Base-by-base conservation (phyloP, 2,329 filamentous ascomycete genomes). In the Colletotrichum liaoningense region DNA sequence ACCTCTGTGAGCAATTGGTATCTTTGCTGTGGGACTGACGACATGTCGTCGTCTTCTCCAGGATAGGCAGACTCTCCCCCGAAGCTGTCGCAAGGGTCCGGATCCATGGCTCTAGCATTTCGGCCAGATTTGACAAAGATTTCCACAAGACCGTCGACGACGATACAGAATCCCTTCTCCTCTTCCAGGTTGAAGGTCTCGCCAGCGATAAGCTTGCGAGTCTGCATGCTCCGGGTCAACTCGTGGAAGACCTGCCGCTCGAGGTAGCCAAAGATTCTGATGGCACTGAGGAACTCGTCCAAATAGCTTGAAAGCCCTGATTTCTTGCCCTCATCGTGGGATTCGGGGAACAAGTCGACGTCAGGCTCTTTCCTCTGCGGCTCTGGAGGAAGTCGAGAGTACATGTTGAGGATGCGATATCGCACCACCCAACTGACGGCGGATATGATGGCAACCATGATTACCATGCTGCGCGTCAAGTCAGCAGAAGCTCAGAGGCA, bases 161-260 rank as follows among this genome's bases (percentile, higher is more conserved):
- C 97, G 70, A 99, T 88, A 81, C 97, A 99, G 79, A 99, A 99
- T 0, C 97, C 97, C 79, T 99, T 98, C 79, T 99, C 97, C 81
- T 99, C 97, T 83, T 99, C 97, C 38, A 99, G 86, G 76, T 98
- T 92, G 77, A 99, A 87, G 0, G 97, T 99, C 83, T 99, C 97
- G 35, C 97, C 97, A 5, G 97, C 96, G 79, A 98, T 97, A 63
- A 99, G 88, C 83, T 98, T 98, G 78, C 95, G 89, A 24, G 97
- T 99, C 85, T 99, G 97, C 97, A 99, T 99, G 72, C 95, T 98
- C 73, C 97, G 89, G 0, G 97, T 99, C 78, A 99, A 89, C 83
- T 99, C 97, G 80, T 99, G 97, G 79, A 99, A 99, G 55, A 99
- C 97, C 0, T 97, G 95, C 30, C 97, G 91, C 81, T 99, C 97